Base-by-base conservation (phyloP, 352 stramenopile species). In the Phytopythium sindhum region DNA sequence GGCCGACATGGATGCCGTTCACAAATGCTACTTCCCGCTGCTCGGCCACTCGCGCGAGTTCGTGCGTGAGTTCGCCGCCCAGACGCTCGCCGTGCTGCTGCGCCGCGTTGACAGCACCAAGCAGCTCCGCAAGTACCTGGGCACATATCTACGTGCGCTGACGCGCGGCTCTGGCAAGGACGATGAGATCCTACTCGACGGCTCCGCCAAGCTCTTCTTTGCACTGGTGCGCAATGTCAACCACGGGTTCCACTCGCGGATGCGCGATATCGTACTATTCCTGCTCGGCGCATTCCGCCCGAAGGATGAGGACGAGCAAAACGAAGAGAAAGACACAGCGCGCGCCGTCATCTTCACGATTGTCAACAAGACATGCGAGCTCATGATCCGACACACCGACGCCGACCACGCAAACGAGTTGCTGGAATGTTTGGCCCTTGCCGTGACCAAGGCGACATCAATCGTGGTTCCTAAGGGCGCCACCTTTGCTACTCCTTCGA, bases 21-120 rank as follows among this genome's bases (percentile, higher is more conserved):
- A 96, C 75, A 84, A 92, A 61, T 96, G 81, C 72, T 97, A 96
- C 74, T 95, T 95, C 71, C 81, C 88, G 29, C 65, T 97, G 39
- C 82, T 97, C 9, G 89, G 88, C 8, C 84, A 97, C 65, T 68
- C 81, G 0, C 81, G 88, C 44, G 80, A 86, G 26, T 97, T 96
- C 41, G 85, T 97, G 47, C 87, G 90, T n/a, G 80, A 93, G 1
- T 97, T 97, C 64, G 89, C 89, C 1, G 88, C 89, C 1, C 86
- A 97, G 70, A 96, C 88, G 31, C 75, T 96, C 23, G 89, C 88
- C 8, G 81, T 94, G 45, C 68, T 97, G 33, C 67, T 97, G 57
- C 78, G 90, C 29, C 80, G 88, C 31, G 77, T 97, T 42, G 85
- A 96, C 52, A 77, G 75, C 9, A 64, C 67, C 11, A 94, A 95